Evolutionary conservation across 1,284 basidiomycete species (phyloP).

Genomic region (Wolfiporia cocos): DNA sequence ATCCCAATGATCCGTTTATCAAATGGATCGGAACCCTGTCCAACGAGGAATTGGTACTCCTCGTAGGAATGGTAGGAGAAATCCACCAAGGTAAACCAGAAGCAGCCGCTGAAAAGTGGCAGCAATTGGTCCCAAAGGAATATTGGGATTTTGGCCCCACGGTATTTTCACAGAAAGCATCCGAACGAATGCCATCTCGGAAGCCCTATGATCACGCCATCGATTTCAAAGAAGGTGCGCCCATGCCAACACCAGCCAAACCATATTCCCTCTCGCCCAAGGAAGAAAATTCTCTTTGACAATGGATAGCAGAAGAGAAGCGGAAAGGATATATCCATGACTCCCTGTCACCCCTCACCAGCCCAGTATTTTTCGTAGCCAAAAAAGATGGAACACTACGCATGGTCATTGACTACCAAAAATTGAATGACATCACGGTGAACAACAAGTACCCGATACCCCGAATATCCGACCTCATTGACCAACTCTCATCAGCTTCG

Average conservation of each 20-base stretch:
- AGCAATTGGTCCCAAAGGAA: neutral
- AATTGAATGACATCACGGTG: conserved; percentile 11
- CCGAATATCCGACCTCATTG: conserved; percentile 5
- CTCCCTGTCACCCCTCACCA: neutral
- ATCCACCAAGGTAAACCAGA: too few relatives aligned
- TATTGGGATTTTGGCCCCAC: neutral
- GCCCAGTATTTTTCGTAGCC: conserved; percentile 4
- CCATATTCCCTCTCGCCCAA: neutral
- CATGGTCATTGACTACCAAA: conserved; percentile 6
- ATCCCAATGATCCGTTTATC: too few relatives aligned
- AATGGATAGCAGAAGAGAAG: neutral
- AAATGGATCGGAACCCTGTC: too few relatives aligned
- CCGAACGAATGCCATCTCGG: neutral
- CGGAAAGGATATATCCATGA: neutral
- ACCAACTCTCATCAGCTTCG: conserved; percentile 4
- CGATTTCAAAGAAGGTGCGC: neutral
- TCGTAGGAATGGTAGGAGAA: too few relatives aligned
- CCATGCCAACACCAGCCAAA: neutral
- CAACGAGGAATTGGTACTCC: too few relatives aligned
- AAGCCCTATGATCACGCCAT: neutral
- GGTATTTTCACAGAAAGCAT: neutral
- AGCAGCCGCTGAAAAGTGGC: neutral
- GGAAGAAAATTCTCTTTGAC: neutral
- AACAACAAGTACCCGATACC: conserved; percentile 9
- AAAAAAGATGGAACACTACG: conserved; percentile 5